Base-by-base conservation (phyloP, 441 rosid species). In the Pelargonium myrrhifolium region DNA sequence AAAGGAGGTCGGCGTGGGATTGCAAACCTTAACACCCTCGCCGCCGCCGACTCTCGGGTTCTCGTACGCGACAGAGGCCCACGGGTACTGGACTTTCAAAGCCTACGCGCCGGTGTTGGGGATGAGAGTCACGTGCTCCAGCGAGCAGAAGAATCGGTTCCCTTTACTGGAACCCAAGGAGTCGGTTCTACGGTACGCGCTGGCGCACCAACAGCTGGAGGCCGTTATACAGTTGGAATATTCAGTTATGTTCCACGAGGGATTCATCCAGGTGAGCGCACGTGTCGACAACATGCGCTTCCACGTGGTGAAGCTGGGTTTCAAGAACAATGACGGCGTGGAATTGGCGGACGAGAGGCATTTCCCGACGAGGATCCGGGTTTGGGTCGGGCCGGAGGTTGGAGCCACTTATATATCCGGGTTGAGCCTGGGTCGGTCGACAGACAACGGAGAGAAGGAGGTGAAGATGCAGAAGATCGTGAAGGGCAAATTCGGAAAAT, bases 191-290 rank as follows among this genome's bases (percentile, higher is more conserved):
- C 85, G 87, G 56, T 92, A 92, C 66, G 90, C 85, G 64, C 72
- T 89, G 65, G 85, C 93, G 0, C 96, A 92, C 43, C 96, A 92
- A 59, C 95, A 92, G 64, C 82, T 84, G 2, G 96, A 92, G 77
- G 82, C 85, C 4, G 74, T 83, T 4, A 65, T 86, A 40, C 98
- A 92, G 77, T 61, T 89, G 72, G 92, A 85, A 24, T 89, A 92
- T 68, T 72, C 88, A 0, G 88, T 88, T 22, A 71, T 0, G 11
- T 86, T 86, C 75, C 8, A 69, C 2, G 96, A 92, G 0, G 79
- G 85, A 15, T 79, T 81, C 68, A 84, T 92, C 68, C 90, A 77
- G 71, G 96, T 92, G 7, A 78, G 66, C 3, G 81, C 89, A 42
- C 85, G 84, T 1, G 88, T 92, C 21, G 85, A 92, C 61, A 90